phyloP scores from a whole-genome alignment of 1,284 basidiomycete genomes.

The Veloporphyrellus conicus region DNA sequence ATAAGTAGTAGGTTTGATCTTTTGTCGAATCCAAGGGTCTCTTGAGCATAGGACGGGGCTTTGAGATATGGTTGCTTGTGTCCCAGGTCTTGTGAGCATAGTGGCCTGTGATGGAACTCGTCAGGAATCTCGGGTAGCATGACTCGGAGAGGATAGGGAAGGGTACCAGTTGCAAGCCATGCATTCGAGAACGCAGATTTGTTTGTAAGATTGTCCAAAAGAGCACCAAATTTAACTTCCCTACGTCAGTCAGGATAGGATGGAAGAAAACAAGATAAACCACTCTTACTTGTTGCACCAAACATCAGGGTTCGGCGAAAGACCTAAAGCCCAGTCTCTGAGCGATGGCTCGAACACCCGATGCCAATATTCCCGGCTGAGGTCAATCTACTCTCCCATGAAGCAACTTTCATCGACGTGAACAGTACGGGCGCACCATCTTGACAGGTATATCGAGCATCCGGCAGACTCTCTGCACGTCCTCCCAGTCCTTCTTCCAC shows the following conservation, averaged over 20 bases:
- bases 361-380: slow-evolving; percentile 84
- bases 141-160: neutral
- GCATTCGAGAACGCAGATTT: slow-evolving; percentile 31
- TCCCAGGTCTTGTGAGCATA: slow-evolving; percentile 75
- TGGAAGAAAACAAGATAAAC: neutral
- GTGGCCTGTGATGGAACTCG: slow-evolving; percentile 56
- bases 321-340: slow-evolving; percentile 68
- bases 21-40: slow-evolving; percentile 68
- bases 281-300: slow-evolving; percentile 76
- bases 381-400: slow-evolving; percentile 56
- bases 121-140: slow-evolving; percentile 1
- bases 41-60: slow-evolving; percentile 56
- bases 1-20: slow-evolving; percentile 94
- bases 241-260: slow-evolving; percentile 36
- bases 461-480: slow-evolving; percentile 78
- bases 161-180: slow-evolving; percentile 82
- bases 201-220: slow-evolving; percentile 61
- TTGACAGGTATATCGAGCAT: slow-evolving; percentile 61
- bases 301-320: slow-evolving; percentile 92
- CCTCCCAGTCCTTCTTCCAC: slow-evolving; percentile 94
- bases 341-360: slow-evolving; percentile 84
- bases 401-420: slow-evolving; percentile 7
- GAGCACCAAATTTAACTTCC: slow-evolving; percentile 91
- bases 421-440: slow-evolving; percentile 48
- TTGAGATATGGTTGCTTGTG: slow-evolving; percentile 11